A percentile compares a stretch with the other conserved stretches of the same genome.
These are phyloP conservation scores for Trichoderma harzianum DNA, from an alignment of 2,329 filamentous ascomycete genomes.

Conservation along the genomic window DNA sequence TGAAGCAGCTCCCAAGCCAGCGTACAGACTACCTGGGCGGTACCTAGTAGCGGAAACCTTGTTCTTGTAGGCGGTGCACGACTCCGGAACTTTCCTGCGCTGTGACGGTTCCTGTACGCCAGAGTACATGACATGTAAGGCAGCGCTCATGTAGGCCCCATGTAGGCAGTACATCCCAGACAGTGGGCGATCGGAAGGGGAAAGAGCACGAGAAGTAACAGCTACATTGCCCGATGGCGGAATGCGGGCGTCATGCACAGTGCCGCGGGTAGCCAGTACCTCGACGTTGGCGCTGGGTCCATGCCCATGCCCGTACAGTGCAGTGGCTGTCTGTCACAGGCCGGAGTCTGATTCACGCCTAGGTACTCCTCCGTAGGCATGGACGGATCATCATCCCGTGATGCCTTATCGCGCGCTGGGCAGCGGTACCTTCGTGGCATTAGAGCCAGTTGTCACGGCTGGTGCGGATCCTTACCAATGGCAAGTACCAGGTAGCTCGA, in stretches of 20 bases:
- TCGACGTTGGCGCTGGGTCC: neutral
- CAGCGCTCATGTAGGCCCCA: neutral
- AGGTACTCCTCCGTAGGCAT: no score
- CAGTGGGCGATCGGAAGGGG: neutral
- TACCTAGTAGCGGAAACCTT: conserved; percentile 7
- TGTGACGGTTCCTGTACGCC: neutral
- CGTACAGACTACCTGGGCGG: neutral
- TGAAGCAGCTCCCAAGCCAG: neutral
- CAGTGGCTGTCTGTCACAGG: neutral
- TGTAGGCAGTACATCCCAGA: neutral
- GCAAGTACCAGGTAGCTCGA: conserved; percentile 22
- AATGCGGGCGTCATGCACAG: neutral
- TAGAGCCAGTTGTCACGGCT: neutral
- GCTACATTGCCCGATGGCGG: neutral
- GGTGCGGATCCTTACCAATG: conserved; percentile 23
- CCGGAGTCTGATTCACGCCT: conserved; percentile 12
- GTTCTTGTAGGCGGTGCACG: neutral
- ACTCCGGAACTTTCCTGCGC: neutral
- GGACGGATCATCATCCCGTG: conserved; percentile 14
- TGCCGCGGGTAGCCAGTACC: neutral
- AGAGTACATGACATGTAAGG: neutral
- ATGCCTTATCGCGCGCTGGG: conserved; percentile 1
- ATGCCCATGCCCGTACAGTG: neutral
- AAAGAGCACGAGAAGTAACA: neutral
- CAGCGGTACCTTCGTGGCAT: conserved; percentile 13